These are phyloP conservation scores for Sphagnum tenellum DNA, from an alignment of 225 moss, liverwort and hornwort genomes.

Conservation along the genomic window DNA sequence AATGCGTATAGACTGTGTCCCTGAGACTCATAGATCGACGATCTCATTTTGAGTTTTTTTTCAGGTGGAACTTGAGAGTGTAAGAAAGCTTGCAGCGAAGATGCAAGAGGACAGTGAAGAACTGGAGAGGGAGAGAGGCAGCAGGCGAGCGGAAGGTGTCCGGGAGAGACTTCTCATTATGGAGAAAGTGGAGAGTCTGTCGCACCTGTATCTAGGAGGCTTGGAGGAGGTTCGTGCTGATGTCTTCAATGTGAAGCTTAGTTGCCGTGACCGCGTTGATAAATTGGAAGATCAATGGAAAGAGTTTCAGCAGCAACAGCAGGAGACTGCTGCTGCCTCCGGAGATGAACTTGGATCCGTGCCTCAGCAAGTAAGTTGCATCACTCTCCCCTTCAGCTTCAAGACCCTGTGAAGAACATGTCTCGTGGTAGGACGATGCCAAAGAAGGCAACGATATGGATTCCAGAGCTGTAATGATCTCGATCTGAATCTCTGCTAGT, in stretches of 20 bases:
- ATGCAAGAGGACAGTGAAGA: slow-evolving; percentile 34
- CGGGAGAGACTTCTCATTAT: slow-evolving; percentile 73
- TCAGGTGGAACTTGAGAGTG: slow-evolving; percentile 36
- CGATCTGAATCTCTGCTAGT: too few species aligned
- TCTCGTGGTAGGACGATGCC: too few species aligned
- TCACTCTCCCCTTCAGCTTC: too few species aligned
- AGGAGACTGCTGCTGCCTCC: slow-evolving; percentile 6
- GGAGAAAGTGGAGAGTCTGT: slow-evolving; percentile 77
- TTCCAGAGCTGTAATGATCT: too few species aligned
- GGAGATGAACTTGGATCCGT: slow-evolving; percentile 8
- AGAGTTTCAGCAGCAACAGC: slow-evolving; percentile 44
- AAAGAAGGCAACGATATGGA: too few species aligned
- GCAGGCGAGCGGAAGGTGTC: slow-evolving; percentile 47
- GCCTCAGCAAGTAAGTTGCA: slow-evolving; percentile 13
- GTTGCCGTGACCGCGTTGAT: slow-evolving; percentile 57
- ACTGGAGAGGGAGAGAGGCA: slow-evolving; percentile 39
- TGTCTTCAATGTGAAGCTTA: slow-evolving; percentile 68
- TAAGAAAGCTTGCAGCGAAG: slow-evolving; percentile 50
- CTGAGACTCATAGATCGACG: too few species aligned
- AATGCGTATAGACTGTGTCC: too few species aligned
- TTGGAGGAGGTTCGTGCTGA: slow-evolving; percentile 81
- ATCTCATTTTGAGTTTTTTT: too few species aligned
- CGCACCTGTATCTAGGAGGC: slow-evolving; percentile 74
- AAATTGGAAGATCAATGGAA: slow-evolving; percentile 59
- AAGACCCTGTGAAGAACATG: too few species aligned